These are phyloP conservation scores for Mollisiaceae sp. DNA, from an alignment of 2,329 filamentous ascomycete species.

Conservation along the genomic window DNA sequence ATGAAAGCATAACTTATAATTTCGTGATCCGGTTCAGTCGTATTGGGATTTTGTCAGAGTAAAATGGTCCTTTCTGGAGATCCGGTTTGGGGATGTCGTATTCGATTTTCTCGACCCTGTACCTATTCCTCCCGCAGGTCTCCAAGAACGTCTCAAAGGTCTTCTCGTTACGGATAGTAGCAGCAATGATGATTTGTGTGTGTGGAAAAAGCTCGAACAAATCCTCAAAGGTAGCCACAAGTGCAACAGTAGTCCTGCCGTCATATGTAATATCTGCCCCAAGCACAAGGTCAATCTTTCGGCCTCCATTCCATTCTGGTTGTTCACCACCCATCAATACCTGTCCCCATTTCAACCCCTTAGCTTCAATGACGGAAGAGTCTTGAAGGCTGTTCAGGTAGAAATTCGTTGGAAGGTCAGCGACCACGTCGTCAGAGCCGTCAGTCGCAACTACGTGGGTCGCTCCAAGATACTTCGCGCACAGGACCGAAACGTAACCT, in stretches of 20 bases:
- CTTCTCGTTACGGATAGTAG: slow-evolving; percentile 71
- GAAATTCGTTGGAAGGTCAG: slow-evolving; percentile 69
- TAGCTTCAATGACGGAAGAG: slow-evolving; percentile 57
- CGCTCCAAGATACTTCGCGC: slow-evolving; percentile 68
- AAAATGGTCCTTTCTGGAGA: slow-evolving; percentile 67
- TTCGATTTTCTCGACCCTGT: slow-evolving; percentile 50
- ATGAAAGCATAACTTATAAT: neutral
- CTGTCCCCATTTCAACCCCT: slow-evolving; percentile 56
- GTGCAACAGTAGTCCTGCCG: slow-evolving; percentile 61
- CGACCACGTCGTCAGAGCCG: slow-evolving; percentile 74
- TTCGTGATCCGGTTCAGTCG: slow-evolving; percentile 55
- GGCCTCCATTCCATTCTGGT: slow-evolving; percentile 47
- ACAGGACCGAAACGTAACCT: slow-evolving; percentile 75
- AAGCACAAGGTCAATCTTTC: slow-evolving; percentile 64
- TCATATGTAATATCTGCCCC: slow-evolving; percentile 85
- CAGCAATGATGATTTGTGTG: slow-evolving; percentile 68
- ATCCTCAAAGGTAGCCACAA: slow-evolving; percentile 68
- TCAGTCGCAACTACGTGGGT: slow-evolving; percentile 71
- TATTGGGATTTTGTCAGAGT: slow-evolving; percentile 63
- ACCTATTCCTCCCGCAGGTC: slow-evolving; percentile 52
- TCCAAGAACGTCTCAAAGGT: slow-evolving; percentile 70
- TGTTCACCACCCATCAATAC: slow-evolving; percentile 45
- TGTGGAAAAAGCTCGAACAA: slow-evolving; percentile 62
- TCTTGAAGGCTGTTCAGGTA: slow-evolving; percentile 69
- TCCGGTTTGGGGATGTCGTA: slow-evolving; percentile 48